Evolutionary conservation across 371 early-diverging fungal species (phyloP), one percentile per base, ranked within the genome.

Genomic region (Mucor piriformis): DNA sequence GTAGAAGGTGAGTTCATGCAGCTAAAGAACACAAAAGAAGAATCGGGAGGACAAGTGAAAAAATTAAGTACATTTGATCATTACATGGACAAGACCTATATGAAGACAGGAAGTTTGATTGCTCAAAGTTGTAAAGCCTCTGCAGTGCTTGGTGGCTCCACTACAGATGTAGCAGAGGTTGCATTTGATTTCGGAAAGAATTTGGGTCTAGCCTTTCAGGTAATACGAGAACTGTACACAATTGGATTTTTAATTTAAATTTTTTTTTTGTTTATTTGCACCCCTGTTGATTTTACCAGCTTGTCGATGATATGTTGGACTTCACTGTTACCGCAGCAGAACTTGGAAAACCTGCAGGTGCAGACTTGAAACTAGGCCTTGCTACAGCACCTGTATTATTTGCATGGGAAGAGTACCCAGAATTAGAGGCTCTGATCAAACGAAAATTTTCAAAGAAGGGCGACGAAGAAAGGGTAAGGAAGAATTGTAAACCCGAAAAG

Each of bases 1-100:
- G 97, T 95, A 0, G 97, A 97, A 71, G 97, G 98, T 20, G 97
- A 97, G 76, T 93, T 98, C 63, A 94, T 95, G 93, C 96, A 98
- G 74, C 76, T 97, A 10, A 84, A 92, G 53, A 92, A 95, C 66
- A 77, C 87, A 13, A 48, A 67, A n/a, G 59, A 69, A 47, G 48
- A 65, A 33, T 32, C 67, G 10, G 64, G 60, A 23, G 67, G 63
- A 48, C 38, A 56, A 40, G 56, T 66, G 29, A 53, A 57, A 38
- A 54, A 77, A 27, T 27, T 42, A 16, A 51, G 55, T 21, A 55
- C 64, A 20, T 63, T 65, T 54, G 89, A 90, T 43, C 92, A 94
- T 75, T 98, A 98, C 66, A 75, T 95, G 77, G 88, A 94, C 55
- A 96, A 97, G 80, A 93, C 90, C 0, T 97, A 96, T 59, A 80